Conservation (phyloP, 1,284 basidiomycete species). For the Takashimella tepidaria region DNA sequence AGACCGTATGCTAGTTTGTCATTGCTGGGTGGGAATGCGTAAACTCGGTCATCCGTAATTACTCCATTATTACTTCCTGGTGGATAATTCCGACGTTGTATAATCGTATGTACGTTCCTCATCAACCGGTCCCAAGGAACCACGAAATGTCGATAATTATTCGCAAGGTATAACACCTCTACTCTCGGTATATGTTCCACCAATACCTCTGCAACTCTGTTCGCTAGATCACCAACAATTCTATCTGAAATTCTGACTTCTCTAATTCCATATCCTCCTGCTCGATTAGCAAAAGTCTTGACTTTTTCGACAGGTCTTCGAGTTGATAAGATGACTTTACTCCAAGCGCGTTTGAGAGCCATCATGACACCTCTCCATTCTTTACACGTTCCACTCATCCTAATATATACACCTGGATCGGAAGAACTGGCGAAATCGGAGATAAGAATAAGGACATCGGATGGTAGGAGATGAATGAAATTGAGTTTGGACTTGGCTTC, state of each 20-base stretch:
- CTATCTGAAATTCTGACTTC: slow-evolving; percentile 11
- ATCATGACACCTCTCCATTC: slow-evolving; percentile 26
- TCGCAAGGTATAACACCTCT: slow-evolving; percentile 3
- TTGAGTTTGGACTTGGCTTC: slow-evolving; percentile 16
- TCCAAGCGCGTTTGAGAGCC: slow-evolving; percentile 21
- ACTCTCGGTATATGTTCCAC: background rate
- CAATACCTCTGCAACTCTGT: background rate
- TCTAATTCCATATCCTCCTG: slow-evolving; percentile 11
- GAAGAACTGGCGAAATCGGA: slow-evolving; percentile 18
- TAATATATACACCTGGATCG: slow-evolving; percentile 18
- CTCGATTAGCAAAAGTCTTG: slow-evolving; percentile 16
- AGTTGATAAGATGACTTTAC: slow-evolving; percentile 16
- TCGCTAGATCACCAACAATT: background rate
- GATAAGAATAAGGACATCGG: slow-evolving; percentile 31
- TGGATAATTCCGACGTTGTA: background rate
- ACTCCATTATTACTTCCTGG: background rate
- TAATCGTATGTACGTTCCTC: background rate
- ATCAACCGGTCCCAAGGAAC: background rate
- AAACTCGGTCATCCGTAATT: background rate
- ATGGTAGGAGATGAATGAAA: slow-evolving; percentile 24
- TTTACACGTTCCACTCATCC: slow-evolving; percentile 30
- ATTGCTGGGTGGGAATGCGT: background rate
- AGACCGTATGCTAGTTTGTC: background rate
- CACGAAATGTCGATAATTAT: background rate
- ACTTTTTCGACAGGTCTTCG: slow-evolving; percentile 19